Conservation (phyloP, 1,284 basidiomycete species). For the Inonotus obliquus region DNA sequence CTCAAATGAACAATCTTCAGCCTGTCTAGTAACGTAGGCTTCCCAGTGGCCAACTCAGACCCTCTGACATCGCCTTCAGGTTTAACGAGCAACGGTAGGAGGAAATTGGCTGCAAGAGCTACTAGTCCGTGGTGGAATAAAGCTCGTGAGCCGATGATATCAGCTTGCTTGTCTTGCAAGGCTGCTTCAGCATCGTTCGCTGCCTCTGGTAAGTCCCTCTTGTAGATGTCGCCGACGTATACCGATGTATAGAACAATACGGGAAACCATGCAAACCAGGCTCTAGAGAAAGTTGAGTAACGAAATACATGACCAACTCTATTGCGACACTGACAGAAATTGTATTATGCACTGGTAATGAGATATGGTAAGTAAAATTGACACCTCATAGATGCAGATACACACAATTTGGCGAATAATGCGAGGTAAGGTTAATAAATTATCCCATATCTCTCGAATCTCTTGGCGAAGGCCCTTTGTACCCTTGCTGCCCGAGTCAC, state of each 20-base stretch:
- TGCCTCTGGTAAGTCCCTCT: slow-evolving; percentile 38
- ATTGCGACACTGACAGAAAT: slow-evolving; percentile 67
- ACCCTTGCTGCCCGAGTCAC: slow-evolving; percentile 22
- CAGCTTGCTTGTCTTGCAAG: slow-evolving; percentile 58
- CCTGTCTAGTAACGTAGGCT: slow-evolving; percentile 23
- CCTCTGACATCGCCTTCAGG: slow-evolving; percentile 20
- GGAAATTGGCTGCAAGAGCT: slow-evolving; percentile 62
- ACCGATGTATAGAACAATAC: slow-evolving; percentile 84
- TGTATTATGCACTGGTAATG: slow-evolving; percentile 63
- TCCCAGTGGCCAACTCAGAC: slow-evolving; percentile 22
- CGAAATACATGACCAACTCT: neutral
- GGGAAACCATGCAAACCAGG: slow-evolving; percentile 87
- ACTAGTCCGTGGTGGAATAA: slow-evolving; percentile 76
- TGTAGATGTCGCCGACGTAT: slow-evolving; percentile 86
- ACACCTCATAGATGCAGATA: slow-evolving; percentile 17
- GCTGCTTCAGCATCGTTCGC: slow-evolving; percentile 30
- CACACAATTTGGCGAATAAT: slow-evolving; percentile 74
- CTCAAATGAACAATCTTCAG: slow-evolving; percentile 52
- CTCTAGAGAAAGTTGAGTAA: slow-evolving; percentile 35
- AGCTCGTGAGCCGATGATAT: slow-evolving; percentile 79
- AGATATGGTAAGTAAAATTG: slow-evolving; percentile 11
- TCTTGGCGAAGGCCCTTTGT: slow-evolving; percentile 46
- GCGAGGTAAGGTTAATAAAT: slow-evolving; percentile 63
- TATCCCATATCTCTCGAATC: slow-evolving; percentile 62
- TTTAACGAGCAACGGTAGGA: slow-evolving; percentile 69